Evolutionary conservation across 2,329 filamentous ascomycete species (phyloP).

Genomic region (Alternaria ethzedia): DNA sequence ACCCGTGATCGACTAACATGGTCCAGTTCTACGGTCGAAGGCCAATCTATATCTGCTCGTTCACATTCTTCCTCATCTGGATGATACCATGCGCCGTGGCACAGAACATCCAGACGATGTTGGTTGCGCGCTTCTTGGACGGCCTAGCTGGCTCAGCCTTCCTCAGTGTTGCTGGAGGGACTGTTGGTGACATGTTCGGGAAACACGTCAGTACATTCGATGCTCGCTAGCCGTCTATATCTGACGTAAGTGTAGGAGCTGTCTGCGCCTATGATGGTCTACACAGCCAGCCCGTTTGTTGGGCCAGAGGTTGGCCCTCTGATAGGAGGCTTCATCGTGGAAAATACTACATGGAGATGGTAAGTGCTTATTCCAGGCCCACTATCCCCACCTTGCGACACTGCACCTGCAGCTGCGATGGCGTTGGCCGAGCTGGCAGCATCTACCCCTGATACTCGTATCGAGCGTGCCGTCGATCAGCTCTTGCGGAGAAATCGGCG

Average conservation of each 20-base stretch:
- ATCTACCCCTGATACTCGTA: slow-evolving; percentile 9
- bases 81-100: slow-evolving; percentile 82
- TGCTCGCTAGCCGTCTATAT: not conserved
- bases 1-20: not conserved
- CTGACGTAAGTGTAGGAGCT: slow-evolving; percentile 58
- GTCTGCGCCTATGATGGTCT: slow-evolving; percentile 83
- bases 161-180: slow-evolving; percentile 77
- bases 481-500: slow-evolving; percentile 13
- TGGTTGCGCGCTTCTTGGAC: slow-evolving; percentile 78
- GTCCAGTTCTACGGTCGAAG: slow-evolving; percentile 77
- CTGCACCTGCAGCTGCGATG: slow-evolving; percentile 6
- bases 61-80: slow-evolving; percentile 77
- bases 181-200: slow-evolving; percentile 70
- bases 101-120: slow-evolving; percentile 79
- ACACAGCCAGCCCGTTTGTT: slow-evolving; percentile 59
- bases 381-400: slow-evolving; percentile 8
- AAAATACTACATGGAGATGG: slow-evolving; percentile 68
- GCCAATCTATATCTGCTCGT: slow-evolving; percentile 79
- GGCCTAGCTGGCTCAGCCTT: slow-evolving; percentile 71
- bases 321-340: slow-evolving; percentile 82
- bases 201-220: slow-evolving; percentile 36
- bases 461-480: not conserved
- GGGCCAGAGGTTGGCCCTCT: slow-evolving; percentile 64
- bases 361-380: slow-evolving; percentile 30
- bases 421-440: not conserved